Evolutionary conservation across 495 filamentous ascomycete species (phyloP).

Genomic region (Daldinia decipiens): DNA sequence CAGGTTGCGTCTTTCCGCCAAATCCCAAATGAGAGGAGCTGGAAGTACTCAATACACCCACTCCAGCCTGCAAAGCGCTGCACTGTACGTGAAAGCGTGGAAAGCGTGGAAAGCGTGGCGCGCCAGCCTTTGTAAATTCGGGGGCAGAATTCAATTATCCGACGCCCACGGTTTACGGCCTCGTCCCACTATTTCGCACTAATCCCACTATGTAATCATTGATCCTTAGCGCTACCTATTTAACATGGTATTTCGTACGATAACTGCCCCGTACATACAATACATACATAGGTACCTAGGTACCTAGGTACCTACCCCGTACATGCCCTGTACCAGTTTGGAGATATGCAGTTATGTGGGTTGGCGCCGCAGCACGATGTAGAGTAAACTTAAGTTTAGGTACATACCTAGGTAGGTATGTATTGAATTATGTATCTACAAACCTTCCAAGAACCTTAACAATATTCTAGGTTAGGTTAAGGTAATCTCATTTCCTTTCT

Average conservation of each 20-base stretch:
- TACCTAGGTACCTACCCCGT: no score
- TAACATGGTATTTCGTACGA: slow-evolving; percentile 22
- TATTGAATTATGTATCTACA: neutral
- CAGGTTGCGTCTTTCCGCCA: slow-evolving; percentile 14
- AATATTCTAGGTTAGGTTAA: neutral
- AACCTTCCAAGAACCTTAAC: neutral
- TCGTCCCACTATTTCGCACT: slow-evolving; percentile 17
- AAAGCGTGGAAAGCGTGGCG: slow-evolving; percentile 28
- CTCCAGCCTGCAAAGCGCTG: slow-evolving; percentile 13
- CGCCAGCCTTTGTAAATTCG: slow-evolving; percentile 37
- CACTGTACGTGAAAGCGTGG: slow-evolving; percentile 18
- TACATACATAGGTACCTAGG: no score
- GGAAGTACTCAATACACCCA: slow-evolving; percentile 18
- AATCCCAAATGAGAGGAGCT: slow-evolving; percentile 23
- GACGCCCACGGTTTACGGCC: slow-evolving; percentile 17
- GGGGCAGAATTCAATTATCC: slow-evolving; percentile 40
- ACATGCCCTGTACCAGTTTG: no score
- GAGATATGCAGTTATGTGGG: neutral
- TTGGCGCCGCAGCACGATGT: slow-evolving; percentile 8
- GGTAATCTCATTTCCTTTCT: neutral
- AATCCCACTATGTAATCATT: neutral
- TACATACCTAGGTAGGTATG: no score
- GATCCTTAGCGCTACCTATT: slow-evolving; percentile 2
- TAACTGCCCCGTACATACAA: slow-evolving; percentile 12
- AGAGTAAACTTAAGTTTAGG: slow-evolving; percentile 12